Evolutionary conservation across 139 green algal species (phyloP).

Genomic region (Coccomyxa sp.): DNA sequence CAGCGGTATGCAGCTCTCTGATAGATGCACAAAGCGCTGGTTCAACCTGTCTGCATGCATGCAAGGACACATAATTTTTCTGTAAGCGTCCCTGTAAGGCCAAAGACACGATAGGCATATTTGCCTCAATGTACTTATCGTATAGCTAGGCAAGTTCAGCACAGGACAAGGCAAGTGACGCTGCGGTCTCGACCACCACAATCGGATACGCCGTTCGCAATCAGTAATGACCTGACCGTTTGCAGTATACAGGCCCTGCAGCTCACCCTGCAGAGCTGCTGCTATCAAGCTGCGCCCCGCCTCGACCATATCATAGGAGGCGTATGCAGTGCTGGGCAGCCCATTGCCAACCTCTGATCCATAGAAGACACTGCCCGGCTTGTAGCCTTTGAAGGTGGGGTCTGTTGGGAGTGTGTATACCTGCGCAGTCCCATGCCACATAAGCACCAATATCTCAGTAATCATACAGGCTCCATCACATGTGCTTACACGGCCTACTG

Average conservation of each 20-base stretch:
- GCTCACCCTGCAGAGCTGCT: not conserved
- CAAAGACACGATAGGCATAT: too few species aligned
- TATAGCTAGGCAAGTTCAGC: too few species aligned
- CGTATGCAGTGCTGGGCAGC: not conserved
- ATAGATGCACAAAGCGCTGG: slow-evolving; percentile 5
- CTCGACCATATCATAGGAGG: not conserved
- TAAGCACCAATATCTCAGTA: not conserved
- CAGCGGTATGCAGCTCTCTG: not conserved
- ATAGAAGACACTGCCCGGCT: not conserved
- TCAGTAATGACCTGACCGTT: too few species aligned
- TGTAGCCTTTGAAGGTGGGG: not conserved
- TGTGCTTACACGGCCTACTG: too few species aligned
- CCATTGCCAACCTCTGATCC: not conserved
- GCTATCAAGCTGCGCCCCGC: not conserved
- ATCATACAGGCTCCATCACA: too few species aligned
- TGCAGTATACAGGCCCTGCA: too few species aligned
- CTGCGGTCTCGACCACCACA: too few species aligned
- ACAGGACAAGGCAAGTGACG: too few species aligned
- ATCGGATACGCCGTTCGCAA: too few species aligned
- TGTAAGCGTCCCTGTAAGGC: too few species aligned
- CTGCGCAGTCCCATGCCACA: not conserved
- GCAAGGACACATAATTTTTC: too few species aligned
- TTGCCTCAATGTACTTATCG: too few species aligned
- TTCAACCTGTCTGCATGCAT: not conserved
- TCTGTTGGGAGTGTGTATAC: not conserved